Conservation (phyloP, 2,329 filamentous ascomycete species). For the Penicillium concentricum region DNA sequence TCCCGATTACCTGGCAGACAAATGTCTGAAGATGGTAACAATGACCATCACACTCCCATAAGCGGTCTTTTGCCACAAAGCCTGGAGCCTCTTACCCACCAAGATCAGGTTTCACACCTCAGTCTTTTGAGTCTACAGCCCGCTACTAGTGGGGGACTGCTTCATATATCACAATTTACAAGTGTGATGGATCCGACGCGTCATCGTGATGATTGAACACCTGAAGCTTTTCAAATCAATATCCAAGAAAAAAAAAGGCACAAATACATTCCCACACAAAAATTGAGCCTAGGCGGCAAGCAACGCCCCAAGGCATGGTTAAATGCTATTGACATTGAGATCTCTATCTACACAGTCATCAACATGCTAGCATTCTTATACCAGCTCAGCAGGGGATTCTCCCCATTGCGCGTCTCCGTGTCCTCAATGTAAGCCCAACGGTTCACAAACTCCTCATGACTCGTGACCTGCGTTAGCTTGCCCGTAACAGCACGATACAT, state of each 20-base stretch:
- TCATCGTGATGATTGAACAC: background rate
- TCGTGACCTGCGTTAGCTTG: conserved; percentile 78
- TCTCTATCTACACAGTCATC: conserved; percentile 66
- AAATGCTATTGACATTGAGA: background rate
- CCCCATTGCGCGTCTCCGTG: conserved; percentile 82
- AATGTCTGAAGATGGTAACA: background rate
- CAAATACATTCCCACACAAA: background rate
- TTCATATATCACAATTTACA: background rate
- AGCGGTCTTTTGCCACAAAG: background rate
- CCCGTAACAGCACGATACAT: conserved; percentile 92
- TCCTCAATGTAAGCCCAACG: conserved; percentile 89
- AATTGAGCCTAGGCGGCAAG: background rate
- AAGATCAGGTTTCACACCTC: background rate
- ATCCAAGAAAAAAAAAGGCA: background rate
- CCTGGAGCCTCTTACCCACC: too few species aligned
- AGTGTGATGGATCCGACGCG: background rate
- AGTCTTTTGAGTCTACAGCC: too few species aligned
- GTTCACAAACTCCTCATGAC: conserved; percentile 87
- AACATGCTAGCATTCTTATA: conserved; percentile 95
- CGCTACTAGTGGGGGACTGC: background rate
- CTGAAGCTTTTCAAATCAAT: background rate
- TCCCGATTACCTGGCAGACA: background rate
- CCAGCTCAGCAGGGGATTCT: conserved; percentile 89
- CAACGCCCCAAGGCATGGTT: background rate
- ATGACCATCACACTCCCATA: background rate